phyloP scores from a whole-genome alignment of 371 early-diverging fungal genomes.

The Mortierella sp. region DNA sequence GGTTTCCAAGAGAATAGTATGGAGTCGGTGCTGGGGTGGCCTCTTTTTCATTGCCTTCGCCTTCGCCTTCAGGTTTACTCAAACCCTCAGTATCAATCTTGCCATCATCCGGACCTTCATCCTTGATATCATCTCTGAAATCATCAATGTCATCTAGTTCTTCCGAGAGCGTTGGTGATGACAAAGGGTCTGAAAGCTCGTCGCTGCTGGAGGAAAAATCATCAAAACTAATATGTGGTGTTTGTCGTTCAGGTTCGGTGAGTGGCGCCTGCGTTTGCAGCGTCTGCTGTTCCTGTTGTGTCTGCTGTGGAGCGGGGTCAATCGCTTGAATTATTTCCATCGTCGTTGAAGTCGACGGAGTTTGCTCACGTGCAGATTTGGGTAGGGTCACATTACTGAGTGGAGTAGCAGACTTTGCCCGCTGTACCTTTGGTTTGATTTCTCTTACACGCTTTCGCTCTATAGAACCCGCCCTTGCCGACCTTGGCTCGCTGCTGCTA shows the following conservation, averaged over 20 bases:
- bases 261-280: background rate
- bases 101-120: background rate
- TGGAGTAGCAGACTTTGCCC: background rate
- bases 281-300: too few species aligned
- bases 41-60: background rate
- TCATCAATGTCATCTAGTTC: background rate
- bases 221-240: background rate
- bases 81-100: conserved; percentile 1
- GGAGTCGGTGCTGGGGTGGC: background rate
- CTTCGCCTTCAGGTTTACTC: background rate
- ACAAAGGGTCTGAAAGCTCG: conserved; percentile 17
- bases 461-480: background rate
- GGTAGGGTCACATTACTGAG: background rate
- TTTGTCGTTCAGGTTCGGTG: background rate
- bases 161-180: background rate
- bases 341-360: background rate
- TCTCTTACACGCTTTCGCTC: background rate
- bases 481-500: background rate
- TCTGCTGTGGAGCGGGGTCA: background rate
- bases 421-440: conserved; percentile 1
- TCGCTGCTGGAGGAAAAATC: conserved; percentile 11
- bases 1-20: conserved; percentile 28
- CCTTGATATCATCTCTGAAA: background rate
- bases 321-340: too few species aligned
- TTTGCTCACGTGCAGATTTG: background rate